Base-by-base conservation (phyloP, 2,329 filamentous ascomycete genomes). In the Fusarium proliferatum region DNA sequence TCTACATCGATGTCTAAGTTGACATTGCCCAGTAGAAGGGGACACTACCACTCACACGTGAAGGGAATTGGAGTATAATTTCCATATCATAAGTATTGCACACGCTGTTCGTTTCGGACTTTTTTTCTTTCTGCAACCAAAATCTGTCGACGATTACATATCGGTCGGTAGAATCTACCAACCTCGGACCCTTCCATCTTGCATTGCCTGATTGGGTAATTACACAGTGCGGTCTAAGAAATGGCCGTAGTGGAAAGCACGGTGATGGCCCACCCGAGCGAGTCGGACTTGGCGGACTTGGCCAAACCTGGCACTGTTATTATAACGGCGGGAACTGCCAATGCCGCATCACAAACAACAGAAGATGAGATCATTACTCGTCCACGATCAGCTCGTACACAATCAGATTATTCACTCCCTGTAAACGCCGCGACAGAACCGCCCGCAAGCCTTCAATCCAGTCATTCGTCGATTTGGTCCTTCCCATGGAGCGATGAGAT, bases 401-500 rank as follows among this genome's bases (percentile, higher is more conserved):
- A 30, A 41, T 61, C n/a, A 21, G 21, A 34, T 51, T 51, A 33
- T 51, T 52, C 61, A 23, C 38, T 38, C 21, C 43, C 63, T 38
- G 8, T 21, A 42, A 15, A n/a, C 33, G 7, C 23, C 21, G 10
- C 30, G 23, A 33, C 8, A 19, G 21, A 33, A n/a, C 16, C 38
- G 34, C 30, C 33, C 33, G 28, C 52, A 7, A 52, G 33, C 52
- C 13, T 30, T 33, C 38, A 39, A 21, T 38, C 42, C n/a, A 36
- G 48, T 42, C 34, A 41, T 57, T 52, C 61, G 34, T 51, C 67
- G 61, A 30, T 23, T 26, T 71, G 46, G 65, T 64, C 39, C 33
- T 26, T 33, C 28, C 63, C 62, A 61, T 64, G 66, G 71, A 73
- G 72, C 71, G 61, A 81, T 81, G 80, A 76, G 69, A 84, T 83